phyloP scores from a whole-genome alignment of 768 basidiomycete genomes.

The Austroboletus eburneus region DNA sequence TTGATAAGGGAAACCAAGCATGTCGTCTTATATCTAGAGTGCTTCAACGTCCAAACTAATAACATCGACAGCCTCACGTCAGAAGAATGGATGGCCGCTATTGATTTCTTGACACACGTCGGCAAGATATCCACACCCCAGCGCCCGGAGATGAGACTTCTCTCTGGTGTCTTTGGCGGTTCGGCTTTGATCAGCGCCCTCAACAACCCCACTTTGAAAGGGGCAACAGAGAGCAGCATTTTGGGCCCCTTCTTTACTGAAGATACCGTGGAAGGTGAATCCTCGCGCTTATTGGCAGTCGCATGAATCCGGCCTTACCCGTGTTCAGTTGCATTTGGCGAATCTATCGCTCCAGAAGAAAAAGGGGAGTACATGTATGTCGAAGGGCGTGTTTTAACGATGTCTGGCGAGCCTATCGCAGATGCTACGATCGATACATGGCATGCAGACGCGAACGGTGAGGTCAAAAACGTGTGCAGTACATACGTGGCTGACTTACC shows the following conservation, averaged over 20 bases:
- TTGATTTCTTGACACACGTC: conserved; percentile 71
- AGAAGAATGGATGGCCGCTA: conserved; percentile 84
- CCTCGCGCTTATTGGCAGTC: conserved; percentile 1
- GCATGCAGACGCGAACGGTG: conserved; percentile 68
- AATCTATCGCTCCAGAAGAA: conserved; percentile 80
- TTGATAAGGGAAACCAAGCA: conserved; percentile 69
- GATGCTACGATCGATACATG: conserved; percentile 75
- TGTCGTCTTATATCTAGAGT: conserved; percentile 7
- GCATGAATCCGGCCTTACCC: too few relatives aligned
- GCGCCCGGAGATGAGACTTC: conserved; percentile 76
- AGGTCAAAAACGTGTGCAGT: conserved; percentile 15
- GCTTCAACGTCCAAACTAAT: not conserved
- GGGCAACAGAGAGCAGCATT: conserved; percentile 70
- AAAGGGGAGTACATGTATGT: conserved; percentile 85
- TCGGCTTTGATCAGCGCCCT: conserved; percentile 72
- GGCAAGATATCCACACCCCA: conserved; percentile 72
- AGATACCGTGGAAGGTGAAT: conserved; percentile 69
- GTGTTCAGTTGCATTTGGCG: conserved; percentile 43
- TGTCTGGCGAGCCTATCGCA: conserved; percentile 60
- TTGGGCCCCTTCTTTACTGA: conserved; percentile 82
- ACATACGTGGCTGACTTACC: conserved; percentile 1
- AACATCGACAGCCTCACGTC: conserved; percentile 50
- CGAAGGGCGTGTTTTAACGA: conserved; percentile 59
- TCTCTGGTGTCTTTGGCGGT: conserved; percentile 79
- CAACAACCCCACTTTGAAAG: conserved; percentile 60